These are phyloP conservation scores for Nannochloris sp. DNA, from an alignment of 139 green algal species.

Conservation along the genomic window DNA sequence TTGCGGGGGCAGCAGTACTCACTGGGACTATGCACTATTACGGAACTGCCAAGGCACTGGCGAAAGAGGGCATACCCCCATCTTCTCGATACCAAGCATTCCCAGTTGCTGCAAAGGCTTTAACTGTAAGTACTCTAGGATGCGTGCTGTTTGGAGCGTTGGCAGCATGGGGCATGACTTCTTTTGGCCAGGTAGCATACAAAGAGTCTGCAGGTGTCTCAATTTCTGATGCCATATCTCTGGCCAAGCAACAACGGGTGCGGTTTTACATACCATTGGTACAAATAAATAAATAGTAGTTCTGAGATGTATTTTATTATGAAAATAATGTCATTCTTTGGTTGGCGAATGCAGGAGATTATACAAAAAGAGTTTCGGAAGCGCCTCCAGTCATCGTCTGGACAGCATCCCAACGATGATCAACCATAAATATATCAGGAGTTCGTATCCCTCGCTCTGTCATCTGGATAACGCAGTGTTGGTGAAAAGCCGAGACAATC, in stretches of 20 bases:
- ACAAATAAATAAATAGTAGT: no score
- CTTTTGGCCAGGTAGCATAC: slow-evolving; percentile 10
- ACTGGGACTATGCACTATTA: slow-evolving; percentile 10
- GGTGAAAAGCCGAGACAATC: no score
- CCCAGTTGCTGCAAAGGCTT: slow-evolving; percentile 27
- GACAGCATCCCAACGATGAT: no score
- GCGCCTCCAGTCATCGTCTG: no score
- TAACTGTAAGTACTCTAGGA: slow-evolving; percentile 18
- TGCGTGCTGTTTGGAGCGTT: slow-evolving; percentile 9
- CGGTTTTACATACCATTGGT: background rate
- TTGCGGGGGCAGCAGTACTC: background rate
- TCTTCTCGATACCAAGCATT: slow-evolving; percentile 20
- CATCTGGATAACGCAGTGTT: no score
- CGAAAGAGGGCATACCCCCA: slow-evolving; percentile 32
- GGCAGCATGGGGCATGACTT: slow-evolving; percentile 8
- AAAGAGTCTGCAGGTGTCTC: slow-evolving; percentile 12
- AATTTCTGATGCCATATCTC: slow-evolving; percentile 14
- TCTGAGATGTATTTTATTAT: no score
- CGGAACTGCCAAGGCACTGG: slow-evolving; percentile 28
- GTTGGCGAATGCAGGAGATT: no score
- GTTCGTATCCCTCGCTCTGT: no score
- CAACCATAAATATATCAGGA: no score
- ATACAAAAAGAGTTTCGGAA: no score
- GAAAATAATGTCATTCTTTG: no score
- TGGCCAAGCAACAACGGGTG: slow-evolving; percentile 24